phyloP scores from a whole-genome alignment of 2,329 filamentous ascomycete species.

The Diaporthe ilicicola region DNA sequence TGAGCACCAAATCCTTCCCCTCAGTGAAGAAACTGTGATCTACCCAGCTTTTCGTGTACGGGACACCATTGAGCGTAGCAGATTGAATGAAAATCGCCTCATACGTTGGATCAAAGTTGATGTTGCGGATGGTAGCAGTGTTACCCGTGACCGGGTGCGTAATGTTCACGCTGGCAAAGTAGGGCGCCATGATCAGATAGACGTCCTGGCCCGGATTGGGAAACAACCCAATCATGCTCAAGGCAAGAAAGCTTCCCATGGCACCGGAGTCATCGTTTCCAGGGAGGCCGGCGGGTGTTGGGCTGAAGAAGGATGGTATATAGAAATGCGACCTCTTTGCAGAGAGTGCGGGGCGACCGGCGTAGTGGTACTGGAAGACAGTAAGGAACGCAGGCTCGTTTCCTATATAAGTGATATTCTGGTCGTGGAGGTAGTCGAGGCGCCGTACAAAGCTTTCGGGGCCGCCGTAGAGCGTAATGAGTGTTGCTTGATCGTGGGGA shows the following conservation, averaged over 20 bases:
- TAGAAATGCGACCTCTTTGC: conserved; percentile 67
- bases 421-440: conserved; percentile 71
- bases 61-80: conserved; percentile 67
- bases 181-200: conserved; percentile 76
- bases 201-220: conserved; percentile 75
- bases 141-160: conserved; percentile 66
- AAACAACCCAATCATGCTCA: conserved; percentile 76
- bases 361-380: conserved; percentile 76
- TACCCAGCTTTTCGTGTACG: conserved; percentile 73
- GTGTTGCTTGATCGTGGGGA: conserved; percentile 59
- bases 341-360: conserved; percentile 66
- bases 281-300: conserved; percentile 66
- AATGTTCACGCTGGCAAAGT: conserved; percentile 68
- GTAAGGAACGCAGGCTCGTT: conserved; percentile 69
- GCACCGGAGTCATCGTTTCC: conserved; percentile 77
- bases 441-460: conserved; percentile 63
- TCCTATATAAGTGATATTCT: conserved; percentile 66
- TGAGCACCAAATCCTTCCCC: conserved; percentile 70
- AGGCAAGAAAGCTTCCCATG: conserved; percentile 73
- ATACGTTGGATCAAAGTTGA: conserved; percentile 69
- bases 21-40: conserved; percentile 73
- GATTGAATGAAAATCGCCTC: conserved; percentile 70
- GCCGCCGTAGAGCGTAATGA: conserved; percentile 70
- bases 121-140: conserved; percentile 65
- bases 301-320: conserved; percentile 70